phyloP scores from a whole-genome alignment of 345 rosid genomes.

The Eucalyptus leucophloia region DNA sequence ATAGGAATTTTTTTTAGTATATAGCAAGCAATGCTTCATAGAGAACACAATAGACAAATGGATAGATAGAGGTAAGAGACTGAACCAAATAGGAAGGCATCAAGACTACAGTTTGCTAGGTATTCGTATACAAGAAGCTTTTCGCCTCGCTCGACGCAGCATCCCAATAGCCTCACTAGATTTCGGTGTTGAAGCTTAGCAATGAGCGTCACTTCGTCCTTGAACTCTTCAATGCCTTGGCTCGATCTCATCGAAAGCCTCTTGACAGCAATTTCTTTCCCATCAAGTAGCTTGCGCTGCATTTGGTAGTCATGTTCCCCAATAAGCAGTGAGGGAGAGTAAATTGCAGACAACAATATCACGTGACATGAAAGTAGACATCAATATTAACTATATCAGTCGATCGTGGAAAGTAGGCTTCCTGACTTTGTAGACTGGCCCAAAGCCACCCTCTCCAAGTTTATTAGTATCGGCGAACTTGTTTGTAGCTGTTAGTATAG shows the following conservation, averaged over 20 bases:
- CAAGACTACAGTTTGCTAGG: constrained; percentile 38
- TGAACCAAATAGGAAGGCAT: constrained; percentile 29
- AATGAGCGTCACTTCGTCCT: constrained; percentile 25
- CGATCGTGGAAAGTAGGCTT: not conserved
- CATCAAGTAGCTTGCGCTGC: constrained; percentile 30
- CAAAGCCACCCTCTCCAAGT: constrained; percentile 51
- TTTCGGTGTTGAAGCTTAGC: constrained; percentile 46
- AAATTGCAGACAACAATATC: not conserved
- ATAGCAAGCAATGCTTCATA: not conserved
- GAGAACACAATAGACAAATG: not conserved
- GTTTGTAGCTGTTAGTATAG: constrained; percentile 20
- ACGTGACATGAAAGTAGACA: not conserved
- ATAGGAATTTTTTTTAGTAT: not conserved
- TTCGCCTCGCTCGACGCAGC: constrained; percentile 30
- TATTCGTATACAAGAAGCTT: constrained; percentile 38
- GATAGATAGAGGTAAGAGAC: not conserved
- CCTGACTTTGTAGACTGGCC: constrained; percentile 10
- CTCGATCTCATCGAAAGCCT: constrained; percentile 35
- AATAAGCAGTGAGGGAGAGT: not conserved
- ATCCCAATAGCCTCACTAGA: constrained; percentile 41
- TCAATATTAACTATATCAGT: not conserved
- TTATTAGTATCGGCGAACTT: constrained; percentile 27
- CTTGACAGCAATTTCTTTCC: constrained; percentile 35
- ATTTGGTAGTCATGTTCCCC: not conserved
- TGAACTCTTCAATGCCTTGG: constrained; percentile 20